Evolutionary conservation across 352 stramenopile species (phyloP).

Genomic region (Pythium brachiatum): DNA sequence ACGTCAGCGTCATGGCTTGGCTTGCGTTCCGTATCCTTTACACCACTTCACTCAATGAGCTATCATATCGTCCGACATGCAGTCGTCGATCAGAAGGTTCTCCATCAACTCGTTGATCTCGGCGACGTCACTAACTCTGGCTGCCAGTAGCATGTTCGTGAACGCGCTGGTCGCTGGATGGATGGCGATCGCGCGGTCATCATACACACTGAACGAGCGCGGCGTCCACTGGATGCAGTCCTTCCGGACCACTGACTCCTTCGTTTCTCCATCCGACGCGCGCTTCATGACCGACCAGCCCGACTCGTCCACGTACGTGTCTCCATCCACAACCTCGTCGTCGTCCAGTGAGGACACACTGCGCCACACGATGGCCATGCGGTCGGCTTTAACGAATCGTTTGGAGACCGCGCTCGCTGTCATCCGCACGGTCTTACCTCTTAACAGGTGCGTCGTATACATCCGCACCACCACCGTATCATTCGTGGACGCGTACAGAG

Average conservation of each 20-base stretch:
- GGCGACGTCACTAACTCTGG: neutral
- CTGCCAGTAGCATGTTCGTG: neutral
- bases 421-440: neutral
- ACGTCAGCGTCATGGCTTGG: too few relatives aligned
- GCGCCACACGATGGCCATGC: neutral
- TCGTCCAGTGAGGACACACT: conserved; percentile 6
- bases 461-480: neutral
- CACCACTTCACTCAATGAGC: too few relatives aligned
- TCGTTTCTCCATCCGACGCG: neutral
- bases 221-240: neutral
- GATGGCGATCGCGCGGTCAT: neutral
- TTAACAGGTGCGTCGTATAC: neutral
- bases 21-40: too few relatives aligned
- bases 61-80: too few relatives aligned
- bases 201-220: neutral
- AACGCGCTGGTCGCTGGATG: neutral
- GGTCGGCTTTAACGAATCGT: neutral
- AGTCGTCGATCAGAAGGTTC: neutral
- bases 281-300: neutral
- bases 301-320: conserved; percentile 4
- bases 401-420: conserved; percentile 5
- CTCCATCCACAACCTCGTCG: neutral
- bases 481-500: neutral
- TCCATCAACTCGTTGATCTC: conserved; percentile 5
- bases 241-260: neutral